A percentile compares a stretch with the other conserved stretches of the same genome.
Evolutionary conservation across 2,329 filamentous ascomycete genomes (phyloP).

Genomic region (Pseudogymnoascus sp.): DNA sequence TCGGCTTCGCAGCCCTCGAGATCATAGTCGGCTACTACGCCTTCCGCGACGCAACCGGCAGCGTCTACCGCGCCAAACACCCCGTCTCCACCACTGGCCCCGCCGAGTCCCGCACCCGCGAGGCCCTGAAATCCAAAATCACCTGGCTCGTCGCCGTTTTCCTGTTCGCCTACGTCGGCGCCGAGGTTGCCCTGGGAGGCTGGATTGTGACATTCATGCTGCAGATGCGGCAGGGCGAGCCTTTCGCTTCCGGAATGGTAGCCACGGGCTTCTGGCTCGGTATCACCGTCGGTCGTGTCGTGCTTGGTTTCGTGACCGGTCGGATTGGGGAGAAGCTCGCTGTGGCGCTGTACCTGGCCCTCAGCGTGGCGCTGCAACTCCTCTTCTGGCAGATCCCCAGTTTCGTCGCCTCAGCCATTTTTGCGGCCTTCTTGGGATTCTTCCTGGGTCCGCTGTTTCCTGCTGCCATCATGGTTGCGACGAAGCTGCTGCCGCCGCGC

Average conservation of each 20-base stretch:
- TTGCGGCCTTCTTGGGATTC: slow-evolving; percentile 65
- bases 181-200: slow-evolving; percentile 66
- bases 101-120: slow-evolving; percentile 16
- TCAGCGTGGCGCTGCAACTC: slow-evolving; percentile 56
- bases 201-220: slow-evolving; percentile 88
- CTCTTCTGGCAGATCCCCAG: slow-evolving; percentile 75
- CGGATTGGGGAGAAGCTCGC: slow-evolving; percentile 62
- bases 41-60: slow-evolving; percentile 57
- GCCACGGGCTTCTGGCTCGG: slow-evolving; percentile 81
- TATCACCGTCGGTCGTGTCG: slow-evolving; percentile 63
- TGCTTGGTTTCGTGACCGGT: slow-evolving; percentile 69
- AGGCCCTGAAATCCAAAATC: slow-evolving; percentile 38
- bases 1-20: slow-evolving; percentile 49
- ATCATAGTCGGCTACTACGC: slow-evolving; percentile 40
- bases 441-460: slow-evolving; percentile 75
- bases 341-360: slow-evolving; percentile 52
- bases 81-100: slow-evolving; percentile 13
- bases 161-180: slow-evolving; percentile 69
- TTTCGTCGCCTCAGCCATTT: slow-evolving; percentile 64
- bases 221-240: slow-evolving; percentile 56
- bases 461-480: slow-evolving; percentile 61
- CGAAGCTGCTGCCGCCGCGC: slow-evolving; percentile 63
- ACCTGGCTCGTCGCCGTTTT: slow-evolving; percentile 70
- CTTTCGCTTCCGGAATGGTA: slow-evolving; percentile 66
- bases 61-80: slow-evolving; percentile 48